These are phyloP conservation scores for Aureobasidium uvarum DNA, from an alignment of 2,329 filamentous ascomycete genomes.

Conservation along the genomic window DNA sequence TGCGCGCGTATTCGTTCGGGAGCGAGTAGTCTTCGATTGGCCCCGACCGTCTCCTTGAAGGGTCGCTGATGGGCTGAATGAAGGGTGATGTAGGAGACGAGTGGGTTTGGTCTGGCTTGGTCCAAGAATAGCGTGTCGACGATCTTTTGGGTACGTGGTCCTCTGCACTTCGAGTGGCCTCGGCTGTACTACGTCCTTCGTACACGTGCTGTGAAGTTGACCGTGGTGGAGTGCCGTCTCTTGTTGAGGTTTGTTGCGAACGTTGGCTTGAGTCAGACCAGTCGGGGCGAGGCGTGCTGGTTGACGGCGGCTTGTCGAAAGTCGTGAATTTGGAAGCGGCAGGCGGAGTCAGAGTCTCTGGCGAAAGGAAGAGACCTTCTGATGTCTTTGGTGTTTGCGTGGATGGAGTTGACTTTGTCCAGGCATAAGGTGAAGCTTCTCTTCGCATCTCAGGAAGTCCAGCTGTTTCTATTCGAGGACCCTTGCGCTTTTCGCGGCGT, in stretches of 20 bases:
- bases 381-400: conserved; percentile 34
- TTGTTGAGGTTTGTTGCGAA: conserved; percentile 1
- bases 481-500: conserved; percentile 34
- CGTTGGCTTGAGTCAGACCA: background rate
- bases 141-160: conserved; percentile 1
- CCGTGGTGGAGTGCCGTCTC: conserved; percentile 5
- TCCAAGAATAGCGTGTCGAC: conserved; percentile 16
- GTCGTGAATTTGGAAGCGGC: conserved; percentile 31
- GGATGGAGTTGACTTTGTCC: conserved; percentile 37
- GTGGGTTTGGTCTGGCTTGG: conserved; percentile 13
- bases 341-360: conserved; percentile 48
- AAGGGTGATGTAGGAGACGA: conserved; percentile 15
- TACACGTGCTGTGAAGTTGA: conserved; percentile 14
- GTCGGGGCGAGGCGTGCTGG: conserved; percentile 3
- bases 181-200: conserved; percentile 20
- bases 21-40: background rate
- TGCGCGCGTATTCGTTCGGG: background rate
- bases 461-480: conserved; percentile 38
- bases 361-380: conserved; percentile 48
- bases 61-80: background rate
- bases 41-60: background rate
- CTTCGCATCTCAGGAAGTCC: conserved; percentile 43
- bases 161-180: conserved; percentile 6
- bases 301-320: background rate
- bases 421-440: conserved; percentile 49